Conservation (phyloP, 495 filamentous ascomycete genomes). For the Penicillium arizonense region DNA sequence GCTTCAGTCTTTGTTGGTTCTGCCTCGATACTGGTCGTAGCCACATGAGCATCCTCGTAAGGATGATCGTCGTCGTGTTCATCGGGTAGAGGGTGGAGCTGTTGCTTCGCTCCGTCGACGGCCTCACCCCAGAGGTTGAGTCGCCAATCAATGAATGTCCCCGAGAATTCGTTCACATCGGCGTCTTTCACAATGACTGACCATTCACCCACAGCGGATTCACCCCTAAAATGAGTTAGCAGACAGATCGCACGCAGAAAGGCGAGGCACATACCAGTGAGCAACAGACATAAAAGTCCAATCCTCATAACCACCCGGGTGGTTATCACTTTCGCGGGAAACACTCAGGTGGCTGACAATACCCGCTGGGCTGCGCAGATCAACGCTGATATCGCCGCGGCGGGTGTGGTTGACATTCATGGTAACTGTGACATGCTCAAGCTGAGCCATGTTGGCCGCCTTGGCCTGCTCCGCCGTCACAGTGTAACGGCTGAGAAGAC, state of each 20-base stretch:
- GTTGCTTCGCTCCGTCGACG: conserved; percentile 69
- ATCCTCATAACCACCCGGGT: conserved; percentile 74
- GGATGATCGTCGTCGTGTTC: conserved; percentile 85
- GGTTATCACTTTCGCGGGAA: conserved; percentile 62
- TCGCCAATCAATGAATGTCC: conserved; percentile 88
- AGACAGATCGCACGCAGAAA: neutral
- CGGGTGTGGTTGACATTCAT: conserved; percentile 90
- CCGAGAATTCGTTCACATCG: conserved; percentile 68
- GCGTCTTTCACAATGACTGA: conserved; percentile 88
- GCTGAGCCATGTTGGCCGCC: conserved; percentile 74
- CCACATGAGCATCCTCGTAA: conserved; percentile 50
- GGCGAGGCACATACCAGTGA: conserved; percentile 69
- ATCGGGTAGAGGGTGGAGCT: conserved; percentile 75
- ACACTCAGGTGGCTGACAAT: conserved; percentile 82
- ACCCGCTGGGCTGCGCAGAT: conserved; percentile 80
- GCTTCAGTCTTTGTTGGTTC: conserved; percentile 43
- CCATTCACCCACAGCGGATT: conserved; percentile 84
- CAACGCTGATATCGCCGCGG: conserved; percentile 90
- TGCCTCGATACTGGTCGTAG: conserved; percentile 51
- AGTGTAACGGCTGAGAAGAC: conserved; percentile 72
- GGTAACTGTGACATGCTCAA: conserved; percentile 95
- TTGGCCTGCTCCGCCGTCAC: conserved; percentile 74
- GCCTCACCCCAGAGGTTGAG: conserved; percentile 91
- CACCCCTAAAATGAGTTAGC: conserved; percentile 62
- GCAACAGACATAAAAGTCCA: conserved; percentile 99